Evolutionary conservation across 2,329 filamentous ascomycete species (phyloP).

Genomic region (Colletotrichum godetiae): DNA sequence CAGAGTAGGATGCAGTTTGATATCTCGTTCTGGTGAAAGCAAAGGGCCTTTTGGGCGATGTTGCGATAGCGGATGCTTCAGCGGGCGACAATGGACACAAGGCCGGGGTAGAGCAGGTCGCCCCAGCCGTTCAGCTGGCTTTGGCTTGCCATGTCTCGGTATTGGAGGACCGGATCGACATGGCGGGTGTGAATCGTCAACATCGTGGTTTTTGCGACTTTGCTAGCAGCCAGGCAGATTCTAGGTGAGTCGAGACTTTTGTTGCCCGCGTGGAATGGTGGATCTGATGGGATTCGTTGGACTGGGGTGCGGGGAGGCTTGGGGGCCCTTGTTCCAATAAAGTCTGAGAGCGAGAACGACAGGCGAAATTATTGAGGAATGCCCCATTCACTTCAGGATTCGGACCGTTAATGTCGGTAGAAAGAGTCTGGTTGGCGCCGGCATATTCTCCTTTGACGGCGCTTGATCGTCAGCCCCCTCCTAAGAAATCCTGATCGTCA

Average conservation of each 20-base stretch:
- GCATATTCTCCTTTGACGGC: neutral
- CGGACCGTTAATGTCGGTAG: neutral
- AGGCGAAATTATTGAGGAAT: neutral
- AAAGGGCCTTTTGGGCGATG: neutral
- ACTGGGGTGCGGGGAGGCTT: neutral
- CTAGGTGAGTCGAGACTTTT: neutral
- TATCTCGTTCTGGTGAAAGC: neutral
- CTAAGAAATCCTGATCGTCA: neutral
- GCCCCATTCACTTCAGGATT: neutral
- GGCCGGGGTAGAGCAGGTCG: constrained; percentile 9
- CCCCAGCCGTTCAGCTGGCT: neutral
- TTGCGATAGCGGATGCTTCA: neutral
- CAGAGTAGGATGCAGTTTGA: neutral
- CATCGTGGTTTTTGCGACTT: neutral
- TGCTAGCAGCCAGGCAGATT: neutral
- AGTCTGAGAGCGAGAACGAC: neutral
- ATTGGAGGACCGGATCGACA: constrained; percentile 21
- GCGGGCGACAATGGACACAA: neutral
- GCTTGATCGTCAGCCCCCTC: neutral
- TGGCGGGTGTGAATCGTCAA: neutral
- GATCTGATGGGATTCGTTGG: neutral
- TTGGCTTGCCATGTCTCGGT: constrained; percentile 13
- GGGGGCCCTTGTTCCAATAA: neutral
- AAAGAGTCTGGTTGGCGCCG: neutral
- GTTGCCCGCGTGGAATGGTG: constrained; percentile 11